Evolutionary conservation across 495 filamentous ascomycete genomes (phyloP), one percentile per base, ranked within the genome.

Genomic region (Cercophora scortea): DNA sequence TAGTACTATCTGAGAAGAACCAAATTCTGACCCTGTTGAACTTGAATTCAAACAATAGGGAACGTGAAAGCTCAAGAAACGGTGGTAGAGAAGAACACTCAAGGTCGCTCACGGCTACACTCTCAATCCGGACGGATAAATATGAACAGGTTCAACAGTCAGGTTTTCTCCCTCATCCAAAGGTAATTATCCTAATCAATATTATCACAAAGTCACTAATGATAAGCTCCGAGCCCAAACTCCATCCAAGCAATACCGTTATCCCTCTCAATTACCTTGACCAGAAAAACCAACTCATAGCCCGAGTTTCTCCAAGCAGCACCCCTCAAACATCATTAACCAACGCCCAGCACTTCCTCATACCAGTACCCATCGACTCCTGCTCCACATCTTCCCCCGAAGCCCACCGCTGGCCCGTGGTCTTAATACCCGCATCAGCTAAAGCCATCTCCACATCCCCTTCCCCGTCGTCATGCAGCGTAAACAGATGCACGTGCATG

Each of bases 281-380:
- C 35, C 45, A 35, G 7, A 5, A 15, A 35, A 35, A 13, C 17
- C 48, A 15, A 3, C 40, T n/a, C n/a, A n/a, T n/a, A n/a, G n/a
- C 8, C 10, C 4, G 9, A 9, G 18, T 32, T 15, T 44, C 12
- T 44, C 17, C 49, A 39, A 7, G 17, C 6, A 32, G 4, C 44
- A 43, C 16, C 2, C 45, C 7, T 15, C 4, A 40, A 7, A 18
- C 12, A 1, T 40, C 49, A 47, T 56, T 56, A 9, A 66, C 56
- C 32, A 75, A 50, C 1, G 63, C 55, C 72, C 72, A 77, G 49
- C 74, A 77, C 40, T 72, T 71, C 15, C 66, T 64, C 72, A 77
- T 77, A 0, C 74, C 74, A 0, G 71, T 74, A 0, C 74, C 74
- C 71, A 77, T 75, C 1, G 68, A 70, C 45, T 71, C 70, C 0